Evolutionary conservation across 2,329 filamentous ascomycete genomes (phyloP), one percentile per base, ranked within the genome.

Genomic region (Nemania sp.): DNA sequence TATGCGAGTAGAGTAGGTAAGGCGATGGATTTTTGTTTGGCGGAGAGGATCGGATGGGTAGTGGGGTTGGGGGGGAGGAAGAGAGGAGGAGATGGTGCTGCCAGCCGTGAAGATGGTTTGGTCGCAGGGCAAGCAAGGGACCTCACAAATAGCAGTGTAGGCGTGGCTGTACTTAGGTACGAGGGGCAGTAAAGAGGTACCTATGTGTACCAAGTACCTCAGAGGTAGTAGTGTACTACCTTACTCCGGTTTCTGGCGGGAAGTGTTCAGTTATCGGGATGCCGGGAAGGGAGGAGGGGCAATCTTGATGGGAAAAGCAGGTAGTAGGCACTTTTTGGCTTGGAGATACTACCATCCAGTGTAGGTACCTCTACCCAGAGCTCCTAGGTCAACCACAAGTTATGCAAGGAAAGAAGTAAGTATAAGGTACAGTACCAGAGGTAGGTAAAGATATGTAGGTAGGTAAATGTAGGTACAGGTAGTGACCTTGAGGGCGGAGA

Each of bases 211-310:
- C n/a, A n/a, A n/a, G n/a, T n/a, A n/a, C n/a, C n/a, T n/a, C n/a
- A n/a, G n/a, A n/a, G n/a, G n/a, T n/a, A n/a, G n/a, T n/a, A n/a
- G n/a, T n/a, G 25, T 7, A 29, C 35, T 39, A 39, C 35, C 15
- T 11, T n/a, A 4, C 35, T n/a, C 35, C 12, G 12, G 35, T 35
- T 7, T 13, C 35, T 13, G 35, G 3, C 11, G 12, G 35, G 15
- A 12, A 39, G 15, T 12, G 35, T 18, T 20, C 21, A 29, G 53
- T n/a, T 55, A 35, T 62, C 60, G 62, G 62, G 49, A 63, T 62
- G 53, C 62, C 62, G 59, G 62, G 62, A 59, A 57, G 59, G 59
- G 62, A 65, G 62, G 62, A 63, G 62, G 62, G 62, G 62, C 63
- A 65, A 39, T 39, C 11, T 29, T 29, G 25, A 29, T 29, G 25